Evolutionary conservation across 2,329 filamentous ascomycete genomes (phyloP).

Genomic region (Talaromyces albobiverticillius): DNA sequence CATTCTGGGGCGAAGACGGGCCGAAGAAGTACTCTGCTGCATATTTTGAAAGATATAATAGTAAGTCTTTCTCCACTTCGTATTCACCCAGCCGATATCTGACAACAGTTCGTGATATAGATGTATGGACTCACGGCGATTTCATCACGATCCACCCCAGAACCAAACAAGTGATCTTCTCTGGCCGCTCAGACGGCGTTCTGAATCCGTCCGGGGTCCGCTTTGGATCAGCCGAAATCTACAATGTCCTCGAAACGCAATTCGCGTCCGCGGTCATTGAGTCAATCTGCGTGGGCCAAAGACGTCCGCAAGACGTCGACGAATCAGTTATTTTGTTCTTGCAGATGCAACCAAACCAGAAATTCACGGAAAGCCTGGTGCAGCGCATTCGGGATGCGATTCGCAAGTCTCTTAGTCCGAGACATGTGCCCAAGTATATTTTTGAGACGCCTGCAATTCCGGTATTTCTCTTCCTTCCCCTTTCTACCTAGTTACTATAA

Average conservation of each 20-base stretch:
- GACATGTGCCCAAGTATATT: slow-evolving; percentile 74
- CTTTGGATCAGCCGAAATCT: slow-evolving; percentile 79
- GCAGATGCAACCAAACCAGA: slow-evolving; percentile 57
- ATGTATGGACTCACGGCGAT: slow-evolving; percentile 81
- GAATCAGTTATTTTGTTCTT: slow-evolving; percentile 56
- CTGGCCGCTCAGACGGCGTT: slow-evolving; percentile 62
- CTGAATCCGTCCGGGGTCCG: slow-evolving; percentile 75
- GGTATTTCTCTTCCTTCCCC: slow-evolving; percentile 48
- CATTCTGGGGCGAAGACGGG: slow-evolving; percentile 56
- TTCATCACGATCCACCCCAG: slow-evolving; percentile 69
- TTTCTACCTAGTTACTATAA: neutral
- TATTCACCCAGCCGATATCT: neutral
- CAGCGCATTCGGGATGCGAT: slow-evolving; percentile 63
- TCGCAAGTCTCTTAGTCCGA: slow-evolving; percentile 61
- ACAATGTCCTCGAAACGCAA: slow-evolving; percentile 59
- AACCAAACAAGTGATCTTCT: slow-evolving; percentile 53
- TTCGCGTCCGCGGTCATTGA: slow-evolving; percentile 65
- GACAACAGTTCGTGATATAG: slow-evolving; percentile 12
- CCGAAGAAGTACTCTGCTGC: slow-evolving; percentile 54
- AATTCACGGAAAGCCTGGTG: slow-evolving; percentile 56
- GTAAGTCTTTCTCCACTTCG: slow-evolving; percentile 13
- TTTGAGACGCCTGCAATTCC: slow-evolving; percentile 81
- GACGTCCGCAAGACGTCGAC: slow-evolving; percentile 54
- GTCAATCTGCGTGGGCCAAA: slow-evolving; percentile 76
- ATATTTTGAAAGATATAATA: slow-evolving; percentile 60